These are phyloP conservation scores for Brettanomyces bruxellensis DNA, from an alignment of 805 yeast genomes.

Conservation along the genomic window DNA sequence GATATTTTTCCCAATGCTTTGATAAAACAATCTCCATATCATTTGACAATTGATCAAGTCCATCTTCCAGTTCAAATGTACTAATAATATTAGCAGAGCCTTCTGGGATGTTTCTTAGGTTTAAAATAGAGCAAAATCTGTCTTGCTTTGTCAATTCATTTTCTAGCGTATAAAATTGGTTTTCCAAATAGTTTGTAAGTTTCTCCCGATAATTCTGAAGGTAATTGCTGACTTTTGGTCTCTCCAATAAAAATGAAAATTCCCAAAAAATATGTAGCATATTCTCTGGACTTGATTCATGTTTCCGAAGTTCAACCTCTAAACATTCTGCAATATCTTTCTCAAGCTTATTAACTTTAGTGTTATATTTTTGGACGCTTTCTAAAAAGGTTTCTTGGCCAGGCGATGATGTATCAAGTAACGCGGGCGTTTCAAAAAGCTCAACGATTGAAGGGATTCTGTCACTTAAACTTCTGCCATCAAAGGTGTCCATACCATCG, in stretches of 20 bases:
- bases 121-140: constrained; percentile 25
- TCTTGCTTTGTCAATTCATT: constrained; percentile 24
- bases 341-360: background rate
- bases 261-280: constrained; percentile 43
- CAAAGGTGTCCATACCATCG: no score
- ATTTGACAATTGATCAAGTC: constrained; percentile 31
- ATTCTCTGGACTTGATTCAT: constrained; percentile 30
- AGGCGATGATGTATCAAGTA: background rate
- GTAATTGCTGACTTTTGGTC: constrained; percentile 50
- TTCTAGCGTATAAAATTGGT: constrained; percentile 37
- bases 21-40: constrained; percentile 49
- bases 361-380: background rate
- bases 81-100: constrained; percentile 40
- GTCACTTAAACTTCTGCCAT: no score
- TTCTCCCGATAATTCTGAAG: constrained; percentile 50
- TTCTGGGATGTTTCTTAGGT: constrained; percentile 38
- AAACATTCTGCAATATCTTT: no score
- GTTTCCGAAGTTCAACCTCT: constrained; percentile 19
- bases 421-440: background rate
- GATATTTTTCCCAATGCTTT: constrained; percentile 48
- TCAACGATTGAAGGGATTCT: background rate
- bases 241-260: constrained; percentile 37
- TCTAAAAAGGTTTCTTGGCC: background rate
- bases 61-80: constrained; percentile 41
- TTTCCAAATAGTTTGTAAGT: constrained; percentile 38